These are phyloP conservation scores for Fusarium tricinctum DNA, from an alignment of 2,329 filamentous ascomycete genomes.

Conservation along the genomic window DNA sequence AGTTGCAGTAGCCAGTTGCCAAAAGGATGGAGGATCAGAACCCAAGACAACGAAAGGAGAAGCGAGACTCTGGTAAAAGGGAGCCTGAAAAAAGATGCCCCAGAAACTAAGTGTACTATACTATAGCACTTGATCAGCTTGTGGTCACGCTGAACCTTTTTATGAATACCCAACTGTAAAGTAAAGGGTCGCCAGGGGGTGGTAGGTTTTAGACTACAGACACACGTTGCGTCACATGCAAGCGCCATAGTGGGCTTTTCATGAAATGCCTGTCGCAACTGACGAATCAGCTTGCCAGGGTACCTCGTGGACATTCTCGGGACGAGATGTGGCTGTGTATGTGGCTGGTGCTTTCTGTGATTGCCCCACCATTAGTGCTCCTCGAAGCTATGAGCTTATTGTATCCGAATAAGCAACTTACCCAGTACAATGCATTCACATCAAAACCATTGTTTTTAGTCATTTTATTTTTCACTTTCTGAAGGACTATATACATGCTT, in stretches of 20 bases:
- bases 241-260: conserved; percentile 17
- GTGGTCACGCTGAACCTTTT: conserved; percentile 36
- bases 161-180: conserved; percentile 5
- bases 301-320: conserved; percentile 28
- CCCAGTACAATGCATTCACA: not conserved
- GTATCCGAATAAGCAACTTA: conserved; percentile 13
- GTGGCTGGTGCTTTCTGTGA: conserved; percentile 5
- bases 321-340: conserved; percentile 20
- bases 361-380: conserved; percentile 1
- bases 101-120: not conserved
- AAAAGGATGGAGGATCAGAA: not conserved
- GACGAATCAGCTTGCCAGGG: conserved; percentile 23
- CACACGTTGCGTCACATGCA: conserved; percentile 42
- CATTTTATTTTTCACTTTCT: not conserved
- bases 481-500: not conserved
- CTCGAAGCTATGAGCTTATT: conserved; percentile 8
- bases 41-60: not conserved
- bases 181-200: conserved; percentile 16
- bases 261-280: conserved; percentile 1
- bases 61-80: not conserved
- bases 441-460: not conserved
- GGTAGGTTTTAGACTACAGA: conserved; percentile 8
- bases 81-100: not conserved
- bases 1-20: conserved; percentile 1
- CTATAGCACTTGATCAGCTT: conserved; percentile 26